phyloP scores from a whole-genome alignment of 1,139 yeast genomes.

The Lipomyces yarrowii region DNA sequence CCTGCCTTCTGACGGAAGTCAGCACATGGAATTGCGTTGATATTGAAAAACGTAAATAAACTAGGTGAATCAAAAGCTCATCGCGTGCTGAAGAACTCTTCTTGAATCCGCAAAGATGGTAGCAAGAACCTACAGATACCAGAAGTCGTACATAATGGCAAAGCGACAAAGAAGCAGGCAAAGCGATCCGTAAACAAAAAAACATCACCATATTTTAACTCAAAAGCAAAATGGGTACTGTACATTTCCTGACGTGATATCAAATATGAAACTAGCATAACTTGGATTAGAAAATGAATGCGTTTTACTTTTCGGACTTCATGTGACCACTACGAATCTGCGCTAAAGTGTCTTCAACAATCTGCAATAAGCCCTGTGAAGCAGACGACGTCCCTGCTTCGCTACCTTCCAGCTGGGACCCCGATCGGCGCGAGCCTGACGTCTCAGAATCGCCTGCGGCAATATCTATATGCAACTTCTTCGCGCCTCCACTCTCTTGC shows the following conservation, averaged over 20 bases:
- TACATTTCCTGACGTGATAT: not conserved
- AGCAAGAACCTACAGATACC: not conserved
- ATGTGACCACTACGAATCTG: constrained; percentile 17
- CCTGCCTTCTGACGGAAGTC: not conserved
- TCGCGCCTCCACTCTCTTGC: constrained; percentile 7
- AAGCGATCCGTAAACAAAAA: not conserved
- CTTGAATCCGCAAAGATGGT: not conserved
- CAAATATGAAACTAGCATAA: not conserved
- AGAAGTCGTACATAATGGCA: not conserved
- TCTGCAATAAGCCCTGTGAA: constrained; percentile 13
- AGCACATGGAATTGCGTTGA: not conserved
- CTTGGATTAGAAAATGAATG: not conserved
- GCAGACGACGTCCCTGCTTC: constrained; percentile 7
- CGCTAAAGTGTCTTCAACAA: constrained; percentile 25
- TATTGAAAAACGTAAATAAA: not conserved
- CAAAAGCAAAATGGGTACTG: not conserved
- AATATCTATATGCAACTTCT: constrained; percentile 20
- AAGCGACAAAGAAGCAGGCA: not conserved
- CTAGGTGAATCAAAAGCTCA: not conserved
- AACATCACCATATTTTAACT: not conserved
- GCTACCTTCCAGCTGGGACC: constrained; percentile 2
- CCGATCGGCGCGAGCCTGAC: not conserved
- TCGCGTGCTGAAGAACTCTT: not conserved
- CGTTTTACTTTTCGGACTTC: not conserved
- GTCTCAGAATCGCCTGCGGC: not conserved